Evolutionary conservation across 192 early-diverging fungal species (phyloP).

Genomic region (Coemansia sp.): DNA sequence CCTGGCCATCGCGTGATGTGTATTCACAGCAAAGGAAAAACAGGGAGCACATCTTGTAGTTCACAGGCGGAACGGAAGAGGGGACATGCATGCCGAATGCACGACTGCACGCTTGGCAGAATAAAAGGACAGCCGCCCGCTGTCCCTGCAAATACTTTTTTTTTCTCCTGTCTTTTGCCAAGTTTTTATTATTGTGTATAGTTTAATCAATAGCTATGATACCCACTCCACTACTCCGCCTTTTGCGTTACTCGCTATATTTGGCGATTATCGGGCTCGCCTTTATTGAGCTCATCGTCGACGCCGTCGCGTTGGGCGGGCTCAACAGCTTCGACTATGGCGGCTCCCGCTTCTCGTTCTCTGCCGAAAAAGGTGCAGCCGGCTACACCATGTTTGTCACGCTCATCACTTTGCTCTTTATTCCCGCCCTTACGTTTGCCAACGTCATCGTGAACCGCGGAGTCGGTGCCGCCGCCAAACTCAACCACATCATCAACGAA

Average conservation of each 20-base stretch:
- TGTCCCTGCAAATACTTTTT: not conserved
- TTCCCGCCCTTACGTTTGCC: conserved; percentile 31
- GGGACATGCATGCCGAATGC: not conserved
- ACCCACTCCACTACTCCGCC: conserved; percentile 11
- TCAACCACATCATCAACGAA: conserved; percentile 33
- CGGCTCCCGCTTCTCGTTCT: not conserved
- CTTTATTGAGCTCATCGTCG: conserved; percentile 42
- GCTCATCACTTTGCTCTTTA: conserved; percentile 23
- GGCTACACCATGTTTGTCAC: conserved; percentile 53
- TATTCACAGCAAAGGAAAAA: not conserved
- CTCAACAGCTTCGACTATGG: conserved; percentile 6
- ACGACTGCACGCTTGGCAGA: not conserved
- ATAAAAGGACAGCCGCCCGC: not conserved
- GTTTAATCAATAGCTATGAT: conserved; percentile 6
- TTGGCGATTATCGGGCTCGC: conserved; percentile 21
- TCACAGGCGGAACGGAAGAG: not conserved
- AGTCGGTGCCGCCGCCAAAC: conserved; percentile 6
- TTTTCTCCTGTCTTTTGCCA: not conserved
- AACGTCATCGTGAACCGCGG: conserved; percentile 15
- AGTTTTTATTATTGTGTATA: conserved; percentile 2
- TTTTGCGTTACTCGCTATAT: conserved; percentile 41
- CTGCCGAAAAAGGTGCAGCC: conserved; percentile 21
- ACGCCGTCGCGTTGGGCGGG: conserved; percentile 31
- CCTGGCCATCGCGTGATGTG: too few species aligned
- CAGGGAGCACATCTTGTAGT: not conserved